Conservation (phyloP, 2,329 filamentous ascomycete genomes). For the Cordyceps cicadae region DNA sequence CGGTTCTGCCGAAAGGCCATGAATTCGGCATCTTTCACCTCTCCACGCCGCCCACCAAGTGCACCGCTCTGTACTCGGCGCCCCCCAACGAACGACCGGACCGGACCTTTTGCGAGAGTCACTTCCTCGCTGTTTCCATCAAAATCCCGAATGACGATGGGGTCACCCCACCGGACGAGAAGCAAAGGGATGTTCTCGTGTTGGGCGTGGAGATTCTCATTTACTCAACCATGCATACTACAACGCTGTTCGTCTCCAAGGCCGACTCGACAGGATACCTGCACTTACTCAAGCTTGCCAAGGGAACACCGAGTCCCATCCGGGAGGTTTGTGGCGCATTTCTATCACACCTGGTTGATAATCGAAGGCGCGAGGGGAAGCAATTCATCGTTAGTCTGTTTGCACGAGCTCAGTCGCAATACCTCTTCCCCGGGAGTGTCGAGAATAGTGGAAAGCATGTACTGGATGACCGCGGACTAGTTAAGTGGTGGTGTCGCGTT, state of each 20-base stretch:
- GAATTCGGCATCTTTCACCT: slow-evolving; percentile 73
- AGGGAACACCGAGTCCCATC: slow-evolving; percentile 61
- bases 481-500: slow-evolving; percentile 93
- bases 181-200: slow-evolving; percentile 51
- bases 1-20: slow-evolving; percentile 44
- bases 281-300: slow-evolving; percentile 54
- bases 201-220: slow-evolving; percentile 83
- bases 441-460: slow-evolving; percentile 84
- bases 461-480: slow-evolving; percentile 77
- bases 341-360: slow-evolving; percentile 62
- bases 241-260: slow-evolving; percentile 90
- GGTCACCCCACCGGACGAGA: slow-evolving; percentile 5
- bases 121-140: slow-evolving; percentile 56
- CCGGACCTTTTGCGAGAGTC: slow-evolving; percentile 77
- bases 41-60: slow-evolving; percentile 71
- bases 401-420: slow-evolving; percentile 84
- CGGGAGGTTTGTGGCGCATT: slow-evolving; percentile 68
- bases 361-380: slow-evolving; percentile 54
- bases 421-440: slow-evolving; percentile 86
- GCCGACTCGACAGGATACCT: slow-evolving; percentile 93
- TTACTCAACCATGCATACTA: slow-evolving; percentile 72
- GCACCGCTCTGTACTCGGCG: slow-evolving; percentile 69
- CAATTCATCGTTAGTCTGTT: slow-evolving; percentile 81
- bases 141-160: slow-evolving; percentile 17
- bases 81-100: slow-evolving; percentile 64